Evolutionary conservation across 805 yeast species (phyloP), one percentile per base, ranked within the genome.

Genomic region (Lipomyces spencermartinsiae): DNA sequence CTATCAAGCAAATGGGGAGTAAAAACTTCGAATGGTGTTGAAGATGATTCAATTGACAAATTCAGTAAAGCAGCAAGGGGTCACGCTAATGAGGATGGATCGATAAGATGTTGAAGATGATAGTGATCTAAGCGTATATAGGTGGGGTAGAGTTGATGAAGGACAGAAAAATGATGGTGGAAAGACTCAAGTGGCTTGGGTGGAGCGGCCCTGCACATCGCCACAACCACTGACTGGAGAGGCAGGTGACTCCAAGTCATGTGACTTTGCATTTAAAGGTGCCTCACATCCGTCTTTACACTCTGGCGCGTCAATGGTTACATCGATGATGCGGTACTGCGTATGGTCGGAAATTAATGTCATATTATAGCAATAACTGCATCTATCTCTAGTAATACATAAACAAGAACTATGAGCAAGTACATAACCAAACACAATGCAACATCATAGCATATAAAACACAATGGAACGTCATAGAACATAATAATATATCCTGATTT

Each of bases 41-140:
- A 14, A 2, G 22, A 35, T 49, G 56, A 25, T 57, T 37, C 49
- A 33, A 19, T 19, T 14, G 49, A 31, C 8, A 33, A 19, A n/a
- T 8, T 35, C 39, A 35, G 49, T 43, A n/a, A 25, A 34, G 56
- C 14, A 35, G 56, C 8, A 49, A 57, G 53, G 51, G 57, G 58
- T 22, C 57, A 58, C 61, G 19, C 49, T 43, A 16, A 43, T 43
- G 22, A 16, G 22, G n/a, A 16, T 16, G 49, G 22, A 43, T 16
- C n/a, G n/a, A 43, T 43, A 43, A 25, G 29, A 25, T 25, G 29
- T 25, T 25, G 29, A 25, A 25, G 29, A 25, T 25, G 29, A 2
- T 25, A 25, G 3, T 25, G 29, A 25, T 25, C 29, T 25, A 25
- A 3, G 29, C 3, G 29, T 37, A 37, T 37, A 10, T 35, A 8